Evolutionary conservation across 2,329 filamentous ascomycete genomes (phyloP).

Genomic region (Fusarium duplospermum): DNA sequence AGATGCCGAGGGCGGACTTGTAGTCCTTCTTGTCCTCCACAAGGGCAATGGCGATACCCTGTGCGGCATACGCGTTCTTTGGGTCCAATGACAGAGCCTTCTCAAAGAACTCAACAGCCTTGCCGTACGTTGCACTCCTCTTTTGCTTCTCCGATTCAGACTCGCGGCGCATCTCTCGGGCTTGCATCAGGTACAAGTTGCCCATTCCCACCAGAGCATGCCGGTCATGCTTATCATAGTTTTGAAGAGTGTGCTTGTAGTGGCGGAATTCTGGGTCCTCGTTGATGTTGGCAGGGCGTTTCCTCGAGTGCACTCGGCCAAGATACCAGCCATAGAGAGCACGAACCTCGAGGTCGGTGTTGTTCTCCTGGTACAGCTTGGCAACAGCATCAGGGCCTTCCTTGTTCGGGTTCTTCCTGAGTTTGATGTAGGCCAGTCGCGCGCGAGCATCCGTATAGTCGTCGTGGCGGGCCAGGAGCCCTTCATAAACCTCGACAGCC

Average conservation of each 20-base stretch:
- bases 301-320: constrained; percentile 82
- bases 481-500: constrained; percentile 89
- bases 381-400: constrained; percentile 88
- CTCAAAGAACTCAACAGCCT: constrained; percentile 97
- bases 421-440: constrained; percentile 88
- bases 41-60: constrained; percentile 93
- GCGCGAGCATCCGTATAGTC: constrained; percentile 95
- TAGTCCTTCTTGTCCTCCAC: constrained; percentile 95
- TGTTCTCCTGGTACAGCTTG: constrained; percentile 86
- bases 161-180: constrained; percentile 93
- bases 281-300: constrained; percentile 80
- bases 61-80: constrained; percentile 94
- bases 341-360: constrained; percentile 89
- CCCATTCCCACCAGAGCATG: constrained; percentile 98
- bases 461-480: constrained; percentile 82
- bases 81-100: constrained; percentile 96
- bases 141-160: constrained; percentile 92
- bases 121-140: constrained; percentile 85
- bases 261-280: constrained; percentile 94
- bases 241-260: constrained; percentile 95
- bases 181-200: constrained; percentile 87
- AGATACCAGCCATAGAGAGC: constrained; percentile 96
- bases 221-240: constrained; percentile 97
- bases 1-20: constrained; percentile 83
- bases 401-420: constrained; percentile 83